Conservation (phyloP, 352 stramenopile species). For the Phytophthora foliorum region DNA sequence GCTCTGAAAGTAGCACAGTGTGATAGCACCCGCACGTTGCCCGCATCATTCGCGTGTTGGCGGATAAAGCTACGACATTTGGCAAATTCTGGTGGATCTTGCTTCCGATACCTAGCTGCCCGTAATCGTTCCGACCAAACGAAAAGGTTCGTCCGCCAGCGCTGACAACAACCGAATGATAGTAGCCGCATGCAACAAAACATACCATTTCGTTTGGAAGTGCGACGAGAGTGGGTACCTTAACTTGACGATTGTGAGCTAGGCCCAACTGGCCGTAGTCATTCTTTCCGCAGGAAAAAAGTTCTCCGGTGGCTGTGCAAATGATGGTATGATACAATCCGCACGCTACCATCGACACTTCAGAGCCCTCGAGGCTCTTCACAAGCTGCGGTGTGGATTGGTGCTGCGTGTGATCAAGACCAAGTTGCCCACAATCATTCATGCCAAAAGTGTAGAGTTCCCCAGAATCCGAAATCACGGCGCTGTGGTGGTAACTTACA, state of each 20-base stretch:
- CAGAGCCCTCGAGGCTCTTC: conserved; percentile 72
- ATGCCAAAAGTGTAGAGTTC: conserved; percentile 91
- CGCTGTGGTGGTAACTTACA: conserved; percentile 90
- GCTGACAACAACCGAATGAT: conserved; percentile 83
- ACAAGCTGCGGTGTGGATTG: conserved; percentile 80
- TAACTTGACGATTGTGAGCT: conserved; percentile 82
- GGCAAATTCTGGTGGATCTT: conserved; percentile 87
- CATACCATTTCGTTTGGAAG: conserved; percentile 79
- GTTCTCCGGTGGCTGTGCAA: conserved; percentile 70
- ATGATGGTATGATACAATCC: conserved; percentile 89
- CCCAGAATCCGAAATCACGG: conserved; percentile 73
- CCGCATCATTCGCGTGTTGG: conserved; percentile 75
- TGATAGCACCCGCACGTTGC: conserved; percentile 90
- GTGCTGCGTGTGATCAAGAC: conserved; percentile 84
- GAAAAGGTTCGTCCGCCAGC: conserved; percentile 73
- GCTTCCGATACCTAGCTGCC: conserved; percentile 85
- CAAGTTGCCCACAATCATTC: conserved; percentile 91
- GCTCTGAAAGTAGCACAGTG: conserved; percentile 84
- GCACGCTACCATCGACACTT: conserved; percentile 84
- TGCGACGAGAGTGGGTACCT: conserved; percentile 63
- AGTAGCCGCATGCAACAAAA: conserved; percentile 90
- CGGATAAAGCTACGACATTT: conserved; percentile 74
- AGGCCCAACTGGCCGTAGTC: conserved; percentile 89
- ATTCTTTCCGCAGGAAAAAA: conserved; percentile 90
- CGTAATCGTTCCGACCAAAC: conserved; percentile 91